Percentiles rank a stretch among this genome's conserved stretches.
Conservation (phyloP, 306 rosid species). For the Cicer judaicum region DNA sequence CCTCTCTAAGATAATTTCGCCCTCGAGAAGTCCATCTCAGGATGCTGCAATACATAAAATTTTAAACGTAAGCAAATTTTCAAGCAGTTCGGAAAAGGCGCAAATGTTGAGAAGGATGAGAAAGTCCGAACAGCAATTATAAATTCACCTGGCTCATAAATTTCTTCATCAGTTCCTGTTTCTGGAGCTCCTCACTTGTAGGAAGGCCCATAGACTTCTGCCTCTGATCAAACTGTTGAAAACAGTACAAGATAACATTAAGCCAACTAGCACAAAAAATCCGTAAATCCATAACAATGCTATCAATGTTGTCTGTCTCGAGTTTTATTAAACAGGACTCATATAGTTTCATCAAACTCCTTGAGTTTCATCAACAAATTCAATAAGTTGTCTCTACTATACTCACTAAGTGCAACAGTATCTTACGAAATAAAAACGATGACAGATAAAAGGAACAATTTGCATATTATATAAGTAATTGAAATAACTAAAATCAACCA, state of each 20-base stretch:
- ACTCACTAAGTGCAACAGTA: neutral
- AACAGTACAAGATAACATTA: neutral
- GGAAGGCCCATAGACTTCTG: slow-evolving; percentile 92
- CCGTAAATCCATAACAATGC: neutral
- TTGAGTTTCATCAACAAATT: too few species aligned
- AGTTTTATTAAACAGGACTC: neutral
- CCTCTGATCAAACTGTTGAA: slow-evolving; percentile 84
- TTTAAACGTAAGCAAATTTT: neutral
- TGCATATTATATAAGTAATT: neutral
- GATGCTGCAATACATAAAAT: slow-evolving; percentile 70
- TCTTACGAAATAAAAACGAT: neutral
- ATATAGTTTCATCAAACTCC: too few species aligned
- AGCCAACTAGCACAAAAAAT: slow-evolving; percentile 7
- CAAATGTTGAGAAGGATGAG: neutral
- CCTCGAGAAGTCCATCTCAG: slow-evolving; percentile 89
- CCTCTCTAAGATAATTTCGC: slow-evolving; percentile 63
- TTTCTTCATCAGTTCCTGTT: slow-evolving; percentile 82
- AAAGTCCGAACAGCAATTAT: neutral
- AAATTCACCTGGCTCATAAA: slow-evolving; percentile 75
- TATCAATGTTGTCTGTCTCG: neutral
- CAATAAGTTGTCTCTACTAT: neutral
- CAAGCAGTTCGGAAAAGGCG: neutral
- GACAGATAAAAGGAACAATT: neutral
- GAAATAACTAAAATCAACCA: neutral
- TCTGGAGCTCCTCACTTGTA: slow-evolving; percentile 83